Percentiles rank a stretch among this genome's conserved stretches.
phyloP scores from a whole-genome alignment of 1,284 basidiomycete genomes.

The Heterobasidion irregulare region DNA sequence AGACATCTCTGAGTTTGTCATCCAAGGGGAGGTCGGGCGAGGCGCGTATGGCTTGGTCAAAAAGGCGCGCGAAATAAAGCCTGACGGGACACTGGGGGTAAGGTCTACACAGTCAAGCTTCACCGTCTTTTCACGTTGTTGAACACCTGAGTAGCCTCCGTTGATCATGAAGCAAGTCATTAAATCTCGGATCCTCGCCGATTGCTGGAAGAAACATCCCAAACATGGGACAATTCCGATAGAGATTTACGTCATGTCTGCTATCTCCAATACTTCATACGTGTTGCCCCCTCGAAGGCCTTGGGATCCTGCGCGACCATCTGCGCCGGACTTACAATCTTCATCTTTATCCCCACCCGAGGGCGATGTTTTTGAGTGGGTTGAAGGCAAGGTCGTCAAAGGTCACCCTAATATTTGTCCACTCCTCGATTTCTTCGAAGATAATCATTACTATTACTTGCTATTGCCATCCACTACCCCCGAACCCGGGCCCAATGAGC shows the following conservation, averaged over 20 bases:
- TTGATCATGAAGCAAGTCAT: slow-evolving; percentile 97
- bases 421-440: slow-evolving; percentile 96
- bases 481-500: slow-evolving; percentile 40
- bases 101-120: slow-evolving; percentile 24
- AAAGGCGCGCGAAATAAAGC: slow-evolving; percentile 72
- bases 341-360: slow-evolving; percentile 1
- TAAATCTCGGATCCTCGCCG: slow-evolving; percentile 95
- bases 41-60: slow-evolving; percentile 98
- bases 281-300: slow-evolving; percentile 64
- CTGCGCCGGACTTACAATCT: not conserved
- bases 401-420: slow-evolving; percentile 92
- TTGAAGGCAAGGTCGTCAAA: slow-evolving; percentile 61
- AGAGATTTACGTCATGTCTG: slow-evolving; percentile 97
- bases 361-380: slow-evolving; percentile 38
- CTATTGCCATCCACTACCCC: slow-evolving; percentile 67
- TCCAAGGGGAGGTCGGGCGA: slow-evolving; percentile 83
- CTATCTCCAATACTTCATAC: slow-evolving; percentile 70
- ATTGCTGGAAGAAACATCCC: slow-evolving; percentile 98
- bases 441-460: slow-evolving; percentile 94
- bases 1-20: slow-evolving; percentile 71
- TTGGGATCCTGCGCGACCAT: slow-evolving; percentile 66
- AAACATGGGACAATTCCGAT: slow-evolving; percentile 95
- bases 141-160: slow-evolving; percentile 36
- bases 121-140: slow-evolving; percentile 6
- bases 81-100: slow-evolving; percentile 77